Base-by-base conservation (phyloP, 768 basidiomycete genomes). In the Pleurotus platypus region DNA sequence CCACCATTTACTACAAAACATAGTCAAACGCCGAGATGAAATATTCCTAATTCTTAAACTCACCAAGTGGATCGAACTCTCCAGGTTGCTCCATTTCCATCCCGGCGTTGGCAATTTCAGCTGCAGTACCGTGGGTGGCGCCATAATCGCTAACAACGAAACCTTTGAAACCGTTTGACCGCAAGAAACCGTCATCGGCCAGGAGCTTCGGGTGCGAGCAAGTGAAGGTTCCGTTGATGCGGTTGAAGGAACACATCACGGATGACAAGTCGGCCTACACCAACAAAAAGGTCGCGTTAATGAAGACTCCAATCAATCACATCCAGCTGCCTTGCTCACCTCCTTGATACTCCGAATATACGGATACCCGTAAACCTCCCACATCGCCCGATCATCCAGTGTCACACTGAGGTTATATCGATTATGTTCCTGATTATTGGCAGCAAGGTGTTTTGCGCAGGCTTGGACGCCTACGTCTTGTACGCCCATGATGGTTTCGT, bases 381-480 rank as follows among this genome's bases (percentile, higher is more conserved):
- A 68, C 54, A 75, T 62, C 6, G 74, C 75, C 24, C 70, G 68
- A 58, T 79, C 77, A 61, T 76, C 71, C 18, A 79, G 60, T 7
- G 24, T 15, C 2, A 56, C 58, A 15, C 24, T 40, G 18, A 55
- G 46, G 27, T 56, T 56, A 24, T 58, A 60, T 0, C 60, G 60
- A 49, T 56, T 57, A 57, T 60, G 60, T 22, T 60, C 60, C 42
- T 60, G 60, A 50, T 60, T 60, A 37, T 43, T 43, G 9, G 42
- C 42, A 43, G 42, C 15, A 5, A 49, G 24, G 22, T 49, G 48
- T 2, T 49, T 49, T 11, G 12, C 46, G 59, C 13, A 45, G 71
- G 73, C 76, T 67, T 79, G 76, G 1, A 82, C 80, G 20, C 82
- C 82, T 18, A 69, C 61, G 2, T 75, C 75, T 64, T 82, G 80